Evolutionary conservation across 345 rosid genomes (phyloP).

Genomic region (Sonneratia caseolaris): DNA sequence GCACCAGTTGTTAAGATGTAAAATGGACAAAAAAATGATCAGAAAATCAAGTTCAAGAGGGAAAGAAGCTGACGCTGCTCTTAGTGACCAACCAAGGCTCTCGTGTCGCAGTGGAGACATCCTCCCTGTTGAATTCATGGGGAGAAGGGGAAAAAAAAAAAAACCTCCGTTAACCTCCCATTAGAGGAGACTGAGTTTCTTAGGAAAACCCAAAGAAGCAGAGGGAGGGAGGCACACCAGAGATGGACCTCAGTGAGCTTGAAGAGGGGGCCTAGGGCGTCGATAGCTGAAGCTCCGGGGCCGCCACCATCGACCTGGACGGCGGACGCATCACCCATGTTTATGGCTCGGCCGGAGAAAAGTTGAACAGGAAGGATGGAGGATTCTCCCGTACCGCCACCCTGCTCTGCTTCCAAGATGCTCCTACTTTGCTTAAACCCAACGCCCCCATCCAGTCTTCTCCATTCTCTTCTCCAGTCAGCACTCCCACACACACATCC

Average conservation of each 20-base stretch:
- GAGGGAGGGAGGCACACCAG: constrained; percentile 30
- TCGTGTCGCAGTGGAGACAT: constrained; percentile 34
- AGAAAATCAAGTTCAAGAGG: not conserved
- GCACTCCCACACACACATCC: not conserved
- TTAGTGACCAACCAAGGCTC: constrained; percentile 19
- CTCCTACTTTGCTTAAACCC: not conserved
- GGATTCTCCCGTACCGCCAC: not conserved
- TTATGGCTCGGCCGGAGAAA: not conserved
- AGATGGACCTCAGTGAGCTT: constrained; percentile 62
- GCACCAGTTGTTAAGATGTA: not conserved
- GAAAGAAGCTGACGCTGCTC: constrained; percentile 23
- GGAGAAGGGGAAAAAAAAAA: not conserved
- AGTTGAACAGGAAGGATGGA: not conserved
- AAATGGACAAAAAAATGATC: not conserved
- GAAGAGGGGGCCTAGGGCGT: constrained; percentile 62
- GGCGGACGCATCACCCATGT: not conserved
- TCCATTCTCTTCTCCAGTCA: not conserved
- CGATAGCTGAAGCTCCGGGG: constrained; percentile 35
- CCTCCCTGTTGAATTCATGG: constrained; percentile 32
- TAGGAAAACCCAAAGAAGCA: not conserved
- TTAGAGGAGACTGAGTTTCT: not conserved
- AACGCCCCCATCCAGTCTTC: not conserved
- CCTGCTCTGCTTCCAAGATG: not conserved
- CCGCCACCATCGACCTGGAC: constrained; percentile 12
- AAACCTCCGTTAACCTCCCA: not conserved